Conservation (phyloP, 208 protist species). For the Acanthamoeba lenticulata region DNA sequence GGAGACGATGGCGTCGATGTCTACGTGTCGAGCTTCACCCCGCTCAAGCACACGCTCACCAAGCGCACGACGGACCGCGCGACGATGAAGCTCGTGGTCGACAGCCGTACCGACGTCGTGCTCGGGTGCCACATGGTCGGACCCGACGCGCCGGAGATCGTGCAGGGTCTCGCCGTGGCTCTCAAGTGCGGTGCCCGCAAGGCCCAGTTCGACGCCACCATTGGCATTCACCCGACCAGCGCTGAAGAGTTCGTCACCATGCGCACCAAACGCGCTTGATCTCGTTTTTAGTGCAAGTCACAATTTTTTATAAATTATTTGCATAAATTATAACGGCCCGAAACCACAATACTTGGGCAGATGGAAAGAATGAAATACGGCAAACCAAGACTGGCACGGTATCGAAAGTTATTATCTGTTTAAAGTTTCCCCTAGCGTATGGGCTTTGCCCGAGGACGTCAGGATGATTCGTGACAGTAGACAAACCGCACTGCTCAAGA, state of each 20-base stretch:
- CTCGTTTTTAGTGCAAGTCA: no score
- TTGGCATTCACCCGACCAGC: conserved; percentile 88
- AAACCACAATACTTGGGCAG: no score
- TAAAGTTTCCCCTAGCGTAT: no score
- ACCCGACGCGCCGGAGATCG: conserved; percentile 84
- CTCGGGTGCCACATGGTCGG: conserved; percentile 85
- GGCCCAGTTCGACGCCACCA: conserved; percentile 84
- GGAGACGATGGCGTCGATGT: conserved; percentile 75
- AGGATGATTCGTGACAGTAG: no score
- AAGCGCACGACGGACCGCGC: conserved; percentile 71
- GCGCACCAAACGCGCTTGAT: conserved; percentile 40
- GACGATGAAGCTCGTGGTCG: conserved; percentile 85
- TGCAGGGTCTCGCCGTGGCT: conserved; percentile 87
- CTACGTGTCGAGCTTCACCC: conserved; percentile 78
- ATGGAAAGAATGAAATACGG: no score
- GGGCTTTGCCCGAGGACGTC: no score
- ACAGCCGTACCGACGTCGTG: conserved; percentile 76
- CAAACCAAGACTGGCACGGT: no score
- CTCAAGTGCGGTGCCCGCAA: conserved; percentile 89
- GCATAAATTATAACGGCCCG: no score
- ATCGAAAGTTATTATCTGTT: no score
- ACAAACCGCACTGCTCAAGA: no score
- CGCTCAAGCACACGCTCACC: conserved; percentile 85
- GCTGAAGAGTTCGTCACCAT: conserved; percentile 89
- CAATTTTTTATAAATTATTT: no score